Base-by-base conservation (phyloP, 2,329 filamentous ascomycete species). In the Westerdykella aurantiaca region DNA sequence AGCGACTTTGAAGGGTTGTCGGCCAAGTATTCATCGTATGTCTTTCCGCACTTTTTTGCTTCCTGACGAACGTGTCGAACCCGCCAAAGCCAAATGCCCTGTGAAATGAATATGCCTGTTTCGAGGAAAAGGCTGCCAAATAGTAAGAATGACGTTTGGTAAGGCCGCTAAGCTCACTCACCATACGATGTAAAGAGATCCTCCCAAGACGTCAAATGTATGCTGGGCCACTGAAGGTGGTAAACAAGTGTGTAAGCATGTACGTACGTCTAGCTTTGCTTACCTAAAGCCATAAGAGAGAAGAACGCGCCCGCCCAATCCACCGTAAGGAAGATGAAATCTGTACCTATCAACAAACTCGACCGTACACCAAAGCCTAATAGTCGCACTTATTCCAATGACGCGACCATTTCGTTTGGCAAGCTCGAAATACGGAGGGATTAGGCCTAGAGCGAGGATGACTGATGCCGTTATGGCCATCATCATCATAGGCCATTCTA, bases 251-350 rank as follows among this genome's bases (percentile, higher is more conserved):
- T 29, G 4, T 1, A 11, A 16, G 16, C 16, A 18, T 12, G 11
- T 12, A 9, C 25, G 25, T 12, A 29, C 2, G 11, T 29, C 9
- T 29, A 21, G 48, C 72, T 21, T 21, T 21, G 18, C 18, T 22
- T 67, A 78, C 77, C 76, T 9, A 83, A 62, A 1, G 80, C 78
- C 70, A 83, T 74, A 17, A 83, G 70, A 0, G 79, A 83, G 59
- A 84, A 83, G 44, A 83, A 72, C 0, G 80, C 81, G 2, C 81
- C 81, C 1, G 72, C 52, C 44, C 74, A 81, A 53, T 85, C 81
- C 52, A 83, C 78, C 0, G 67, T 64, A 3, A 84, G 61, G 51
- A 85, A 85, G 12, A 79, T 63, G 57, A 74, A 77, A 49, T 74
- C 73, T 73, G 40, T 17, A 39, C 17, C 34, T 31, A 35, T 58